Percentiles rank a stretch among this genome's conserved stretches.
Evolutionary conservation across 2,329 filamentous ascomycete genomes (phyloP).

Genomic region (Apiospora phragmitis): DNA sequence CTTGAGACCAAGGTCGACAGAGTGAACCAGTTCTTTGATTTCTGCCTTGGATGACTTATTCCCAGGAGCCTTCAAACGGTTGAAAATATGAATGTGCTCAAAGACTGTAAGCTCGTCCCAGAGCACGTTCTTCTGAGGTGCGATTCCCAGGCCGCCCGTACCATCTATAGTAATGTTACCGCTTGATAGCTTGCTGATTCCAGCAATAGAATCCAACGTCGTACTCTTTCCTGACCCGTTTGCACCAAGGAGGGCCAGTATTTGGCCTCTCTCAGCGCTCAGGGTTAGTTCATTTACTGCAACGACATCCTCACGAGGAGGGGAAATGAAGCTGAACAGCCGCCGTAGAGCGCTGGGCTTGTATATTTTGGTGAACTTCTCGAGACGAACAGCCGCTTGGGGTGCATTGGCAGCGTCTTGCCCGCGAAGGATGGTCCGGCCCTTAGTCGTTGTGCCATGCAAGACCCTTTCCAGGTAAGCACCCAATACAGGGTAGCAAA

Average conservation of each 20-base stretch:
- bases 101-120: constrained; percentile 87
- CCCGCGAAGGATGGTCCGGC: constrained; percentile 51
- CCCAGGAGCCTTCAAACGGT: constrained; percentile 70
- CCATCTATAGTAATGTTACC: constrained; percentile 78
- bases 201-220: constrained; percentile 84
- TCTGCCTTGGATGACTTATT: constrained; percentile 57
- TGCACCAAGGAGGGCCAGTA: constrained; percentile 81
- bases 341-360: constrained; percentile 62
- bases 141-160: constrained; percentile 78
- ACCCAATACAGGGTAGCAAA: constrained; percentile 75
- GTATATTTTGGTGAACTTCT: constrained; percentile 78
- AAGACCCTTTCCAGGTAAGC: constrained; percentile 71
- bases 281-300: constrained; percentile 77
- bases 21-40: constrained; percentile 62
- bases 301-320: constrained; percentile 65
- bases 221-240: constrained; percentile 92
- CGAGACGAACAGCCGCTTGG: constrained; percentile 65
- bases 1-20: constrained; percentile 77
- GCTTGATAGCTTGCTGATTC: constrained; percentile 73
- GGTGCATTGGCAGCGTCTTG: constrained; percentile 25
- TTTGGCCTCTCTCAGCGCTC: constrained; percentile 73
- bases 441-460: constrained; percentile 71
- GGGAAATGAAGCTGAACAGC: constrained; percentile 46
- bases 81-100: constrained; percentile 84
- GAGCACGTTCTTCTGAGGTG: constrained; percentile 90